phyloP scores from a whole-genome alignment of 495 filamentous ascomycete genomes.

The Penicilliopsis zonata region DNA sequence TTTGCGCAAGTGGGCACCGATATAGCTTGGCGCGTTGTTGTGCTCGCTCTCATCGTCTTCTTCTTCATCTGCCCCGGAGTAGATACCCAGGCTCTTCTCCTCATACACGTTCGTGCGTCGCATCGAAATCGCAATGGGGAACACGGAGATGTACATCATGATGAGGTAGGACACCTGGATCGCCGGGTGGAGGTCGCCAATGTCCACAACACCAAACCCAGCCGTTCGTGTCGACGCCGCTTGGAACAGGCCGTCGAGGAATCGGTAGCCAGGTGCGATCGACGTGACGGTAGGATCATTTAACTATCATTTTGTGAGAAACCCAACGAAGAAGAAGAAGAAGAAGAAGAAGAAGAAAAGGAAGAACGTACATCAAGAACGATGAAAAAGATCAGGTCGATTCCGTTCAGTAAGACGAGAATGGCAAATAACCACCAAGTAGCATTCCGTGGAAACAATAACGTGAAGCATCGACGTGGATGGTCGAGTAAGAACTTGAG shows the following conservation, averaged over 20 bases:
- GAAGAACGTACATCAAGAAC: slow-evolving; percentile 62
- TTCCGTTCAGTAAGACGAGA: slow-evolving; percentile 65
- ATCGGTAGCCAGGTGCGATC: slow-evolving; percentile 51
- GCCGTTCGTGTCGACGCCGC: slow-evolving; percentile 78
- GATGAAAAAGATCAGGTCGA: slow-evolving; percentile 82
- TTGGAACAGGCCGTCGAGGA: slow-evolving; percentile 81
- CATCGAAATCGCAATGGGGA: slow-evolving; percentile 89
- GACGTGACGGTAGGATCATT: slow-evolving; percentile 52
- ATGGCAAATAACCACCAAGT: slow-evolving; percentile 94
- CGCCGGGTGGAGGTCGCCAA: slow-evolving; percentile 70
- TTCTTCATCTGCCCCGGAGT: slow-evolving; percentile 34
- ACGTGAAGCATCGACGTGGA: slow-evolving; percentile 86
- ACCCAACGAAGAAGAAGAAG: not conserved
- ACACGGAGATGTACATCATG: slow-evolving; percentile 99
- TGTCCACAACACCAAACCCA: slow-evolving; percentile 68
- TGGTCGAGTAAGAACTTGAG: slow-evolving; percentile 84
- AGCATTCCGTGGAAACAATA: slow-evolving; percentile 80
- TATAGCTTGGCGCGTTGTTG: slow-evolving; percentile 58
- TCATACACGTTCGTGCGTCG: slow-evolving; percentile 95
- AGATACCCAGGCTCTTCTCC: slow-evolving; percentile 83
- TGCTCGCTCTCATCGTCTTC: slow-evolving; percentile 28
- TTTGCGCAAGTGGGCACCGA: slow-evolving; percentile 74
- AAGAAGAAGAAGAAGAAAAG: not conserved
- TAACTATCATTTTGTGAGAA: slow-evolving; percentile 35
- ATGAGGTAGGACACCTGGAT: slow-evolving; percentile 92